phyloP scores from a whole-genome alignment of 2,329 filamentous ascomycete genomes.

The Orbilia ellipsospora region DNA sequence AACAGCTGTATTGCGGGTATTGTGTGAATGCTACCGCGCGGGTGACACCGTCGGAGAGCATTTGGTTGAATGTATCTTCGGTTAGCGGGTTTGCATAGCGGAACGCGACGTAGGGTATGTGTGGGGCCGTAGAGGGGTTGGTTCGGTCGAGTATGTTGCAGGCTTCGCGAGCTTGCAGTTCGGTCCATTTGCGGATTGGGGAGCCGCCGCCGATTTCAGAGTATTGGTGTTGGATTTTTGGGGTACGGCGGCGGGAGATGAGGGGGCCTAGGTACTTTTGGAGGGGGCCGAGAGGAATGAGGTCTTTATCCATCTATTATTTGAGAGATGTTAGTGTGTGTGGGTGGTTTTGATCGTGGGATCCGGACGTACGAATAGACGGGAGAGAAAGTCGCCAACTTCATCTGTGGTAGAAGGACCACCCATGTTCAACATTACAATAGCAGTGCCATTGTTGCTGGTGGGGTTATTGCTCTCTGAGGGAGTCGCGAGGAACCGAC shows the following conservation, averaged over 20 bases:
- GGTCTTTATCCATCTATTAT: conserved; percentile 82
- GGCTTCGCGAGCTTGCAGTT: conserved; percentile 93
- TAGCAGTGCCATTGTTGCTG: conserved; percentile 73
- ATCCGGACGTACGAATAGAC: conserved; percentile 79
- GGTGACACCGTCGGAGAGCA: conserved; percentile 90
- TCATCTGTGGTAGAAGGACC: conserved; percentile 88
- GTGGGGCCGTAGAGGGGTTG: conserved; percentile 91
- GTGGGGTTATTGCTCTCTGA: conserved; percentile 5
- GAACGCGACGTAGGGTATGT: conserved; percentile 97
- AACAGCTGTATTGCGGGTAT: conserved; percentile 98
- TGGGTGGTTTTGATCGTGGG: background rate
- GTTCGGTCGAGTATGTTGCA: conserved; percentile 94
- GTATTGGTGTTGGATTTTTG: conserved; percentile 97
- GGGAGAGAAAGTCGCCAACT: conserved; percentile 87
- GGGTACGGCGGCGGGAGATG: conserved; percentile 85
- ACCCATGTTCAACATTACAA: conserved; percentile 99
- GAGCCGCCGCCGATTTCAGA: conserved; percentile 95
- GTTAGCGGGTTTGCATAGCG: conserved; percentile 93
- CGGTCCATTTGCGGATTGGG: conserved; percentile 97
- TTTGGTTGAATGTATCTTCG: conserved; percentile 86
- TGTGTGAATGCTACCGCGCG: conserved; percentile 97
- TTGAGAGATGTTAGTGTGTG: background rate
- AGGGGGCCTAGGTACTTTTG: conserved; percentile 91
- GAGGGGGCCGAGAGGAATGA: conserved; percentile 93
- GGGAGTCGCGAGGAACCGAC: conserved; percentile 32